A percentile compares a stretch with the other conserved stretches of the same genome.
phyloP scores from a whole-genome alignment of 2,329 filamentous ascomycete genomes.

The Claviceps monticola region DNA sequence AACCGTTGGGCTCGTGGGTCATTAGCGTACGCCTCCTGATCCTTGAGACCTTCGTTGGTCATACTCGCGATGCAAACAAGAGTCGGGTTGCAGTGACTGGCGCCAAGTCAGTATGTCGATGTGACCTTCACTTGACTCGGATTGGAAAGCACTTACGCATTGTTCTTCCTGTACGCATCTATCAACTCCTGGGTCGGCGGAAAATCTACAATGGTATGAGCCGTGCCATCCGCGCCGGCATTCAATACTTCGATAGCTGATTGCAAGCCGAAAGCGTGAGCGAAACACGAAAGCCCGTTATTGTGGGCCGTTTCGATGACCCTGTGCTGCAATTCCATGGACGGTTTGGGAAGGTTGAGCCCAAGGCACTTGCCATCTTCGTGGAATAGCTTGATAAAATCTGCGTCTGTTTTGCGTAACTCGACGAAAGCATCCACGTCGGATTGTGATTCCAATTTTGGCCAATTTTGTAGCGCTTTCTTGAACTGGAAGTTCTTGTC shows the following conservation, averaged over 20 bases:
- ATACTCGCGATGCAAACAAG: slow-evolving; percentile 11
- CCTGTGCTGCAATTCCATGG: slow-evolving; percentile 28
- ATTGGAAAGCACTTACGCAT: slow-evolving; percentile 5
- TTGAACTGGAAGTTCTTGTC: slow-evolving; percentile 17
- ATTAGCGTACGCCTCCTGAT: slow-evolving; percentile 9
- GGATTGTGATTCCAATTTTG: slow-evolving; percentile 21
- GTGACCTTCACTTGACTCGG: neutral
- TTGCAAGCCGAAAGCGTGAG: slow-evolving; percentile 13
- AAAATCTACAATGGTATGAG: slow-evolving; percentile 18
- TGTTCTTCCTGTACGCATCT: slow-evolving; percentile 11
- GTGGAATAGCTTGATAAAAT: slow-evolving; percentile 39
- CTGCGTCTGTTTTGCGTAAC: slow-evolving; percentile 25
- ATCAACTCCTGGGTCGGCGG: slow-evolving; percentile 12
- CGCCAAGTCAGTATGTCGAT: neutral
- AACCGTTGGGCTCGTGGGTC: slow-evolving; percentile 7
- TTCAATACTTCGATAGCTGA: slow-evolving; percentile 16
- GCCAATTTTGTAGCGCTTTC: slow-evolving; percentile 22
- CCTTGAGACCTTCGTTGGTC: slow-evolving; percentile 11
- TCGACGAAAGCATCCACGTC: slow-evolving; percentile 28
- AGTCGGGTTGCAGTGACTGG: slow-evolving; percentile 12
- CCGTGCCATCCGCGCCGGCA: slow-evolving; percentile 16
- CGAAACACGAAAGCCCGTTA: slow-evolving; percentile 13
- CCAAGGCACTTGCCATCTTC: slow-evolving; percentile 29
- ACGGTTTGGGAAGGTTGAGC: slow-evolving; percentile 22
- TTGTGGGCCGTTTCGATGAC: slow-evolving; percentile 24